Conservation (phyloP, 129 eudicot species). For the Kitagawia praeruptora region DNA sequence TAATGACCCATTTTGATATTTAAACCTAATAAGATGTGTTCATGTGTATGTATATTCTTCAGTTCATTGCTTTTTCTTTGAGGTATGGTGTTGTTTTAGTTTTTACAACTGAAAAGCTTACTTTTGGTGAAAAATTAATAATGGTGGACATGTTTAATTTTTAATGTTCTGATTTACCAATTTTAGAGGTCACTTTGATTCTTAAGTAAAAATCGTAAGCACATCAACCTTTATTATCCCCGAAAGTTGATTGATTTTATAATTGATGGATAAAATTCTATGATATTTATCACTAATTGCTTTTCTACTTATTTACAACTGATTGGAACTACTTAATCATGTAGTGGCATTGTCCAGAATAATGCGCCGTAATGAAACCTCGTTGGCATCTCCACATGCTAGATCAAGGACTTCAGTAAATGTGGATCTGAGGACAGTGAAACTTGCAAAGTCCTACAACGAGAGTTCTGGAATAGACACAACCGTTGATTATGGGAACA, state of each 20-base stretch:
- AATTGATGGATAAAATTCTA: neutral
- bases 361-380: slow-evolving; percentile 34
- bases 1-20: no score
- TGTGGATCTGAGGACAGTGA: slow-evolving; percentile 33
- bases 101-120: neutral
- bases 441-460: slow-evolving; percentile 55
- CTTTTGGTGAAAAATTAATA: neutral
- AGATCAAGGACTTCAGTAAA: slow-evolving; percentile 35
- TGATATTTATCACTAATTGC: neutral
- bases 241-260: neutral
- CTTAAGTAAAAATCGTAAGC: neutral
- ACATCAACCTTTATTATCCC: neutral
- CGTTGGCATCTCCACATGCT: slow-evolving; percentile 32
- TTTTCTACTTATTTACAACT: neutral
- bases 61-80: neutral
- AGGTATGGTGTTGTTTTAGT: neutral
- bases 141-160: neutral
- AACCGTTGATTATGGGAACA: slow-evolving; percentile 31
- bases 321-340: slow-evolving; percentile 7
- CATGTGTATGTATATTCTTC: neutral
- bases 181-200: neutral
- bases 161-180: neutral
- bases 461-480: slow-evolving; percentile 39
- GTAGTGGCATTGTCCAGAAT: slow-evolving; percentile 58
- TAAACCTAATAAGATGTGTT: neutral